Conservation (phyloP, 140 eudicot genomes). For the Cichorium intybus region DNA sequence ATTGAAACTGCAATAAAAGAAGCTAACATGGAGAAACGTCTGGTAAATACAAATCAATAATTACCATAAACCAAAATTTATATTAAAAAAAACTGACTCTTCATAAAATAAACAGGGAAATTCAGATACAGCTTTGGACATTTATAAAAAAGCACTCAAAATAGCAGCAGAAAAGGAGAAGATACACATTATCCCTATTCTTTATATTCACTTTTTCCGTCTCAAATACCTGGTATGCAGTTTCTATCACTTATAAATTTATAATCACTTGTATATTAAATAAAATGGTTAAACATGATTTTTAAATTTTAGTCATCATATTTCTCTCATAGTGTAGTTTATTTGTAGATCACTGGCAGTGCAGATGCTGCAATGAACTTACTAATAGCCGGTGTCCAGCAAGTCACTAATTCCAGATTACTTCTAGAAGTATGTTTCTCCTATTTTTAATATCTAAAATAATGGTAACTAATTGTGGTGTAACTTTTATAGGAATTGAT, state of each 20-base stretch:
- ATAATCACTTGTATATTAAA: too few species aligned
- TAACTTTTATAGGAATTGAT: slow-evolving; percentile 61
- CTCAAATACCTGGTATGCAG: slow-evolving; percentile 68
- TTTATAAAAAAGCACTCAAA: slow-evolving; percentile 68
- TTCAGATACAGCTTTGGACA: slow-evolving; percentile 50
- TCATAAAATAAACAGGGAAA: slow-evolving; percentile 60
- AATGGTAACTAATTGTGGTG: slow-evolving; percentile 12
- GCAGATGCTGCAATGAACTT: slow-evolving; percentile 63
- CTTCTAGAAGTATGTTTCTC: slow-evolving; percentile 69
- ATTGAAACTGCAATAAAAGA: slow-evolving; percentile 42
- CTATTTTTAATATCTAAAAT: not conserved
- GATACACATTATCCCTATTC: slow-evolving; percentile 44
- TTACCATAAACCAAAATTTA: not conserved
- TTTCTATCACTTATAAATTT: slow-evolving; percentile 1
- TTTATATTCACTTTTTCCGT: slow-evolving; percentile 63
- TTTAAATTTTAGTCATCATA: slow-evolving; percentile 1
- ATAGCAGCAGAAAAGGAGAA: slow-evolving; percentile 54
- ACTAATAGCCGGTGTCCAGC: slow-evolving; percentile 61
- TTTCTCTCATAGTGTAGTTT: slow-evolving; percentile 27
- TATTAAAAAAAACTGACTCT: not conserved
- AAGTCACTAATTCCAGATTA: slow-evolving; percentile 59
- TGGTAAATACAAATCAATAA: slow-evolving; percentile 41
- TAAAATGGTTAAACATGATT: slow-evolving; percentile 1
- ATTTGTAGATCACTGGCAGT: slow-evolving; percentile 63
- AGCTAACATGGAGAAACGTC: slow-evolving; percentile 89